Evolutionary conservation across 352 stramenopile genomes (phyloP).

Genomic region (Phytophthora nicotianae): DNA sequence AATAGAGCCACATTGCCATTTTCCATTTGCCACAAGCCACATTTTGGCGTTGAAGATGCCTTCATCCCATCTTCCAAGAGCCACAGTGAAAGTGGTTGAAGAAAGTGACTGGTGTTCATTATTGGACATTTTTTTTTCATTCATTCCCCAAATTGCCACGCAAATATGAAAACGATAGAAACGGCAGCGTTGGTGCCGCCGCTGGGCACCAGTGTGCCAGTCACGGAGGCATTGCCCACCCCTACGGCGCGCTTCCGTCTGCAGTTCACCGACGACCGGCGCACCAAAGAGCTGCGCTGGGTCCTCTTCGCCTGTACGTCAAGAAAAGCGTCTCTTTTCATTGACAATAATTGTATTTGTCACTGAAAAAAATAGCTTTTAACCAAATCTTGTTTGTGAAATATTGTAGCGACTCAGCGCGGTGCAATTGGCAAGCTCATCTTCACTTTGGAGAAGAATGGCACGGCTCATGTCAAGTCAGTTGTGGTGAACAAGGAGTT

Average conservation of each 20-base stretch:
- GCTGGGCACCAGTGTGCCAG: conserved; percentile 37
- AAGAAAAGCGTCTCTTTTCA: not conserved
- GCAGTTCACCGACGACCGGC: conserved; percentile 69
- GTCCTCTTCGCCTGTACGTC: conserved; percentile 73
- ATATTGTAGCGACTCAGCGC: conserved; percentile 43
- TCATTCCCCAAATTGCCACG: conserved; percentile 15
- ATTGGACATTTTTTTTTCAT: conserved; percentile 1
- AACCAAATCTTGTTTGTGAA: no score
- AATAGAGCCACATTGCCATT: conserved; percentile 5
- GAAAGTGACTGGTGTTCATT: conserved; percentile 17
- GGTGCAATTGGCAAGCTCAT: conserved; percentile 81
- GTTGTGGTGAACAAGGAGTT: conserved; percentile 73
- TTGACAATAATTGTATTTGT: not conserved
- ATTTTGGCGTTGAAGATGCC: conserved; percentile 13
- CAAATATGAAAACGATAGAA: conserved; percentile 2
- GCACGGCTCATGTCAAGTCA: conserved; percentile 76
- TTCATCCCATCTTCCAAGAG: conserved; percentile 19
- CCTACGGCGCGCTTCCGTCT: conserved; percentile 64
- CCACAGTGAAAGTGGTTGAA: conserved; percentile 21
- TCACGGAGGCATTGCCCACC: conserved; percentile 53
- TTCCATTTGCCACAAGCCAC: conserved; percentile 2
- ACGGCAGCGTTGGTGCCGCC: conserved; percentile 5
- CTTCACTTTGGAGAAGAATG: conserved; percentile 72
- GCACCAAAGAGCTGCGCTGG: conserved; percentile 81
- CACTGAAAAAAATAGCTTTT: conserved; percentile 7